Evolutionary conservation across 1,139 yeast genomes (phyloP).

Genomic region (Blastobotrys malaysiensis): DNA sequence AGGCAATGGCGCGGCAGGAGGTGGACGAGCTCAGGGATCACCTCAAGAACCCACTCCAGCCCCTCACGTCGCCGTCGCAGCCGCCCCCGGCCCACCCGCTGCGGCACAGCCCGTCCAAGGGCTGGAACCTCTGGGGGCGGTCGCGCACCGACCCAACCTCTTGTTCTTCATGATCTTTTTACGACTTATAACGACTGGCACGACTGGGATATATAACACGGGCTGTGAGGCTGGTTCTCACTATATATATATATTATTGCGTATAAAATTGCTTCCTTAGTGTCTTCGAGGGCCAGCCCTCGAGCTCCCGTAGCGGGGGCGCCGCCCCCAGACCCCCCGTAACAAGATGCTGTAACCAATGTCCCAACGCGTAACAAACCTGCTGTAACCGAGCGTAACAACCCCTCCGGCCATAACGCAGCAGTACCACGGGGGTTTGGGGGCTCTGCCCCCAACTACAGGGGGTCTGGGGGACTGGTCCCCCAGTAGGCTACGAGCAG

Average conservation of each 20-base stretch:
- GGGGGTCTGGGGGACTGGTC: too few species aligned
- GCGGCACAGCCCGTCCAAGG: background rate
- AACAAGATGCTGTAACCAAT: too few species aligned
- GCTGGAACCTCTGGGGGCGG: conserved; percentile 4
- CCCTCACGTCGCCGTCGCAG: background rate
- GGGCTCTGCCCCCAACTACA: too few species aligned
- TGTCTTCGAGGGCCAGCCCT: too few species aligned
- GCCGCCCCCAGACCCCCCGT: too few species aligned
- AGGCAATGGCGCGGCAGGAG: conserved; percentile 31
- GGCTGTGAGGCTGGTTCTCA: conserved; percentile 1
- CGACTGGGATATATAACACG: background rate
- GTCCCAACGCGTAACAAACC: too few species aligned
- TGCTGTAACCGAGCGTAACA: too few species aligned
- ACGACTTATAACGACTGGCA: background rate
- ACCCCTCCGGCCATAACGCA: too few species aligned
- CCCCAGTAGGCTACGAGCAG: too few species aligned
- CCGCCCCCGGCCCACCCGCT: background rate
- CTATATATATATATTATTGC: background rate
- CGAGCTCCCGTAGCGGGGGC: too few species aligned
- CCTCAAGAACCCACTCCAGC: background rate
- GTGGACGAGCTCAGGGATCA: conserved; percentile 29
- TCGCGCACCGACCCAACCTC: background rate
- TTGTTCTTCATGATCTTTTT: background rate
- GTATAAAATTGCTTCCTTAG: too few species aligned
- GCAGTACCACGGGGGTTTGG: too few species aligned